Evolutionary conservation across 2,329 filamentous ascomycete genomes (phyloP), one percentile per base, ranked within the genome.

Genomic region (Coniochaeta sp.): DNA sequence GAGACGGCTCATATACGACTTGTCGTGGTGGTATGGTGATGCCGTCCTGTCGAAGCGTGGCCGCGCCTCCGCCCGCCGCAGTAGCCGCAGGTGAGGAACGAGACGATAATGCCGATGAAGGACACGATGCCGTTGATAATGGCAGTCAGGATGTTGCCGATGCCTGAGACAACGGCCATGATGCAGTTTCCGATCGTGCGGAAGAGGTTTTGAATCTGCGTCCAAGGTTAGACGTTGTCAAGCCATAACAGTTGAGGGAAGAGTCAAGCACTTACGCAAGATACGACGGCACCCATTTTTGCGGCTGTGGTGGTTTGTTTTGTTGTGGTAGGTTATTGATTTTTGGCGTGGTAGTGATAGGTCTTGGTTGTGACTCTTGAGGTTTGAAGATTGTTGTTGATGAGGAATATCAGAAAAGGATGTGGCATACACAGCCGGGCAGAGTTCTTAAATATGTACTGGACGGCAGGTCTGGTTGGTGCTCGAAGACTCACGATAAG

Each of bases 241-340:
- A 64, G 71, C 64, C 68, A 64, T n/a, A 55, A 12, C 5, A 17
- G 19, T 22, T 22, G 14, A 43, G 34, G 26, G 7, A 8, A 16
- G 44, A 55, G 50, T 47, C 33, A 12, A 14, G 19, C 34, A 83
- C 89, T 70, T 90, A 93, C 90, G 72, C 90, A 93, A 73, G 89
- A 93, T 66, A 91, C 80, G 70, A 95, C 87, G 75, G 88, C 89
- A 78, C 90, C 90, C 90, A 95, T 93, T 67, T 74, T 87, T 75
- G 69, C 59, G 62, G 44, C 62, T 60, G 44, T 59, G 43, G 59
- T 26, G 59, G 17, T n/a, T 47, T 47, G 43, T 47, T 47, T 22
- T 47, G 43, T 47, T 47, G 43, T 22, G 16, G 43, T 22, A 47
- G 43, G 43, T 47, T 24, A 47, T 36, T 62, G 50, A 24, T 50